These are phyloP conservation scores for Kokia cookei DNA, from an alignment of 441 rosid genomes.

Conservation along the genomic window DNA sequence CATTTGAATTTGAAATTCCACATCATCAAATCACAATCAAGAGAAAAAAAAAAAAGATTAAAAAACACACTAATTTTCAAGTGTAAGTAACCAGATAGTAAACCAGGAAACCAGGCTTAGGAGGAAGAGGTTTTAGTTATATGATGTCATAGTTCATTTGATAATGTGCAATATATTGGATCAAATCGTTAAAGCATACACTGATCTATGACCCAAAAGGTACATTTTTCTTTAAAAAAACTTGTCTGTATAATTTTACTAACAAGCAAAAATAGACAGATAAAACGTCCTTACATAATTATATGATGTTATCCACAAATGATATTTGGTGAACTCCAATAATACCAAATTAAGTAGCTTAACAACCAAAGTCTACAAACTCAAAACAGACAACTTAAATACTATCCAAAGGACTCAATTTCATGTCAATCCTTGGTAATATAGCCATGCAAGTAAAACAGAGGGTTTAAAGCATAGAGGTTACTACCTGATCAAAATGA, in stretches of 20 bases:
- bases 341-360: background rate
- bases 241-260: background rate
- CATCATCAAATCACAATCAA: background rate
- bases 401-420: background rate
- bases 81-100: background rate
- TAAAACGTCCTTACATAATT: background rate
- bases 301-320: background rate
- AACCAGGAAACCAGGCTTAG: background rate
- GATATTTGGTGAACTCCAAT: background rate
- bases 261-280: background rate
- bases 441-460: background rate
- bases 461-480: background rate
- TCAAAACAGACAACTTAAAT: background rate
- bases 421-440: too few relatives aligned
- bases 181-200: background rate
- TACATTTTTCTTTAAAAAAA: background rate
- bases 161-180: background rate
- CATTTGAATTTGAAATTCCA: conserved; percentile 8
- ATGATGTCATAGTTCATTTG: background rate
- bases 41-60: background rate
- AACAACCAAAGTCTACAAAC: background rate
- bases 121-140: background rate
- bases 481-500: conserved; percentile 55
- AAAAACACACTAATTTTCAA: background rate
- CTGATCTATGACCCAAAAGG: background rate